Base-by-base conservation (phyloP, 306 rosid species). In the Quercus aquifolioides region DNA sequence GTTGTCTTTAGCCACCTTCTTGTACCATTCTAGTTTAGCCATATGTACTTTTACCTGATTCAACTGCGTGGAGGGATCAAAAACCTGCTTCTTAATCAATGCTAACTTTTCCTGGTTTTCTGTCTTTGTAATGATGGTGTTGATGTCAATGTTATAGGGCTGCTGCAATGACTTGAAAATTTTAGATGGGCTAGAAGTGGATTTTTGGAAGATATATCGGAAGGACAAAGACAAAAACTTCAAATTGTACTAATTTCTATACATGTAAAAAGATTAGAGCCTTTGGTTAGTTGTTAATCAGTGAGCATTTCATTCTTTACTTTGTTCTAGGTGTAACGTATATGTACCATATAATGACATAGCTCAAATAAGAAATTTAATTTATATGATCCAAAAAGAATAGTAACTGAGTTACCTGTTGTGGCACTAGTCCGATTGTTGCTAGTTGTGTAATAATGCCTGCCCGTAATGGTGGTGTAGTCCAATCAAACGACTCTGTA, bases 1-100 rank as follows among this genome's bases (percentile, higher is more conserved):
- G 0, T 1, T 1, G 1, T 3, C 57, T 49, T 90, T 86, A 1
- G 81, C 67, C 0, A 5, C 4, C 63, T 76, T 86, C 82, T 89
- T 92, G 84, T 92, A 94, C 94, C 87, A 87, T 83, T 90, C 98
- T 15, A 94, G 56, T 0, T 56, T 0, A 11, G 89, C 87, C 96
- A 92, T 89, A 3, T 9, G 1, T 74, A 35, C 63, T 77, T 94
- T 94, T n/a, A 59, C 0, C 0, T 4, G 5, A 70, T 87, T 87
- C 78, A 92, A 54, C 33, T 54, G 80, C 75, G 11, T 75, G 65
- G 74, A 4, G 10, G 85, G 84, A 28, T 82, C 82, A n/a, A 76
- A 73, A n/a, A 0, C 30, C 33, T 12, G 4, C 26, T 30, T 77
- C 43, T 73, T 88, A 14, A 31, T 69, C 0, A 20, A 0, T 5